Evolutionary conservation across 257 asterid species (phyloP).

Genomic region (Salvia miltiorrhiza): DNA sequence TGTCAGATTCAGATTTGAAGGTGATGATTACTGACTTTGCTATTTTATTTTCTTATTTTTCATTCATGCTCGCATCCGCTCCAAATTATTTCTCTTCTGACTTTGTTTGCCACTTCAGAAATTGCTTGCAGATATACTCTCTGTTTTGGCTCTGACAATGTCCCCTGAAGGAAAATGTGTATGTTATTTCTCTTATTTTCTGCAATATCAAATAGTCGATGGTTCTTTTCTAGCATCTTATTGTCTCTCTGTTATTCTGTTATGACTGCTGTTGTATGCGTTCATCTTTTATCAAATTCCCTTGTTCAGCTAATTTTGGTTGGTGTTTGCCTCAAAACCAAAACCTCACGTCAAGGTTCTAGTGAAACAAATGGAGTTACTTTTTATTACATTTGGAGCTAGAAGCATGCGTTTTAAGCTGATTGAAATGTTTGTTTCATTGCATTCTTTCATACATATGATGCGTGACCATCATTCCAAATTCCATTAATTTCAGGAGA

Average conservation of each 20-base stretch:
- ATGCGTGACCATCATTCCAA: constrained; percentile 3
- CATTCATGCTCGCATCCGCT: background rate
- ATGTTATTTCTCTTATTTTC: constrained; percentile 10
- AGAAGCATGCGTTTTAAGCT: background rate
- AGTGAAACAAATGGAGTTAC: background rate
- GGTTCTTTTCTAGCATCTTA: background rate
- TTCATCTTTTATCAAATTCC: background rate
- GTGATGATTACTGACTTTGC: constrained; percentile 35
- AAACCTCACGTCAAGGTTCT: background rate
- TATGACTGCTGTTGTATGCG: background rate
- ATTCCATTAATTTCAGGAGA: constrained; percentile 60
- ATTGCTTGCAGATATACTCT: constrained; percentile 88
- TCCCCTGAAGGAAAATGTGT: constrained; percentile 98
- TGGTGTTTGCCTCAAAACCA: background rate
- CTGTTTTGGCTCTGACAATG: constrained; percentile 97
- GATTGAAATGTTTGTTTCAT: constrained; percentile 1
- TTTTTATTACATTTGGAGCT: background rate
- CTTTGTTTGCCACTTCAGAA: constrained; percentile 39
- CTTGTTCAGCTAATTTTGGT: background rate
- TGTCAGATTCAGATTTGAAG: constrained; percentile 73
- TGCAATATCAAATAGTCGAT: background rate
- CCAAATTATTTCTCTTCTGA: background rate
- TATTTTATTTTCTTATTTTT: background rate
- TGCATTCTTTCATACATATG: constrained; percentile 8
- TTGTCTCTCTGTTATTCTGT: background rate